Percentiles rank a stretch among this genome's conserved stretches.
phyloP scores from a whole-genome alignment of 768 basidiomycete species.

The Phlegmacium glaucopus region DNA sequence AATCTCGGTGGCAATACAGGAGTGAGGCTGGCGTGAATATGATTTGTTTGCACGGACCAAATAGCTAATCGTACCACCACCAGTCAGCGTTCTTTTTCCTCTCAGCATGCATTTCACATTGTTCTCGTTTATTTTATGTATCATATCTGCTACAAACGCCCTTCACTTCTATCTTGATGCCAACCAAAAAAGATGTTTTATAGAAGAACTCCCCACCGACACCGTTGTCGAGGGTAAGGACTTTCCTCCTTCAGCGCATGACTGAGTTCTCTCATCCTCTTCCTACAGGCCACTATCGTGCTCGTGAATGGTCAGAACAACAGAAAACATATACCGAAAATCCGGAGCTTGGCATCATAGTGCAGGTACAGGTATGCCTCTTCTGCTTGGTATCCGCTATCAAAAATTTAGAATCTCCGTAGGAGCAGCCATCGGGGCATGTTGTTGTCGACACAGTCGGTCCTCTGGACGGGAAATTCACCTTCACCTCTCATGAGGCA shows the following conservation, averaged over 20 bases:
- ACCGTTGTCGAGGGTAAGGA: conserved; percentile 91
- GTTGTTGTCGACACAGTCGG: conserved; percentile 87
- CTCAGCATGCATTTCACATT: conserved; percentile 26
- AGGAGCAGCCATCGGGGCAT: conserved; percentile 88
- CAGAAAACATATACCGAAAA: conserved; percentile 67
- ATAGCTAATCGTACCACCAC: too few relatives aligned
- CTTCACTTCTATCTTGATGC: conserved; percentile 98
- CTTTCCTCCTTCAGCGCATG: neutral
- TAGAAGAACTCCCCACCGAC: conserved; percentile 93
- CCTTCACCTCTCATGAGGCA: conserved; percentile 95
- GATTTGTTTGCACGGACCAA: too few relatives aligned
- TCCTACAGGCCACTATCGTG: conserved; percentile 80
- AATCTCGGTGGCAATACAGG: conserved; percentile 21
- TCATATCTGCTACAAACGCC: conserved; percentile 54
- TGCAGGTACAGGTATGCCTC: conserved; percentile 75
- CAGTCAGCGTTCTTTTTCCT: too few relatives aligned
- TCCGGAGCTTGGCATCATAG: conserved; percentile 79
- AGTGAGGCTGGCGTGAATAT: conserved; percentile 3
- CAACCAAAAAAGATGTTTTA: conserved; percentile 90
- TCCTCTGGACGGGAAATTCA: conserved; percentile 87
- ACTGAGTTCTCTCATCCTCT: neutral
- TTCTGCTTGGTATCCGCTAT: neutral
- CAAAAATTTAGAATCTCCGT: conserved; percentile 5
- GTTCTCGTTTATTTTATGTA: conserved; percentile 26
- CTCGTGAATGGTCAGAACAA: conserved; percentile 85